These are phyloP conservation scores for Avena atlantica DNA, from an alignment of 176 grass and related monocot genomes.

Conservation along the genomic window DNA sequence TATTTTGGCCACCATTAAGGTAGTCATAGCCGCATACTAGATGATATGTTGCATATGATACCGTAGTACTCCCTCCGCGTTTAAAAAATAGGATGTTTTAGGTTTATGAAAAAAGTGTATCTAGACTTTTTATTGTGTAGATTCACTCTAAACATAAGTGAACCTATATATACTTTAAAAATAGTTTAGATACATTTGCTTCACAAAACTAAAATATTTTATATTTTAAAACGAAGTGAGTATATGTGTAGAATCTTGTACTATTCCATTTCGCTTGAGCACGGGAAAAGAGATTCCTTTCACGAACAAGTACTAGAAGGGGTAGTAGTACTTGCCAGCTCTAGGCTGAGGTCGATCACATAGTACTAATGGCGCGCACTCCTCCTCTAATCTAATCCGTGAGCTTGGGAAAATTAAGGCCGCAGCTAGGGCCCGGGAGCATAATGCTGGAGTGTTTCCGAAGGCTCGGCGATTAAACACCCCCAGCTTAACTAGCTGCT, in stretches of 20 bases:
- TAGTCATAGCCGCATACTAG: too few species aligned
- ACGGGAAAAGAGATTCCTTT: not conserved
- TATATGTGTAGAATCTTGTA: not conserved
- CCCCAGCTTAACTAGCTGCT: not conserved
- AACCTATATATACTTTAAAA: too few species aligned
- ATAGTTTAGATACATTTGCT: too few species aligned
- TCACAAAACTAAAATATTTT: too few species aligned
- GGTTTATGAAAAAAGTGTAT: too few species aligned
- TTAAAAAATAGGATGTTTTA: too few species aligned
- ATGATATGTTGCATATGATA: not conserved
- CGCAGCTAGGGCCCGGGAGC: not conserved
- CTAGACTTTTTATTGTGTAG: too few species aligned
- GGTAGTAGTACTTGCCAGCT: not conserved
- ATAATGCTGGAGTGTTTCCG: not conserved
- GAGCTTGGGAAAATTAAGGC: not conserved
- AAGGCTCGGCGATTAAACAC: constrained; percentile 26
- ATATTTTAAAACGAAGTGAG: too few species aligned
- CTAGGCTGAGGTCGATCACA: not conserved
- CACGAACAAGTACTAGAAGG: not conserved
- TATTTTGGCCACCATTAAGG: too few species aligned
- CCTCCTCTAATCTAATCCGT: not conserved
- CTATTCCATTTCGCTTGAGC: not conserved
- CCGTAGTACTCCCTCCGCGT: not conserved
- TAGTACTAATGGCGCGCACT: not conserved
- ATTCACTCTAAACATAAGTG: too few species aligned